Evolutionary conservation across 257 asterid genomes (phyloP).

Genomic region (Primulina tabacum): DNA sequence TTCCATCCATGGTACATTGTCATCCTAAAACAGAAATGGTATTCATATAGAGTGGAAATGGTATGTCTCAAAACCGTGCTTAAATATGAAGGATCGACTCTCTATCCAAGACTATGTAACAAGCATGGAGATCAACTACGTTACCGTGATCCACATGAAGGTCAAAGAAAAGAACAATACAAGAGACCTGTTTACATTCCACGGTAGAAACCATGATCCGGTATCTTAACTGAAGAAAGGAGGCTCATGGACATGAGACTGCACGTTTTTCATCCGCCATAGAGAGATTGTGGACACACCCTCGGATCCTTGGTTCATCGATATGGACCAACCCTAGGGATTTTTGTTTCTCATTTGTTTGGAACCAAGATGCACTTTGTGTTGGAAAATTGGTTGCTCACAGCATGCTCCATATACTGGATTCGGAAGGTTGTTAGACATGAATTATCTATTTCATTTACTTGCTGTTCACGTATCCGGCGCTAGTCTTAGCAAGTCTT

Average conservation of each 20-base stretch:
- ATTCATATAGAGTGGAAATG: neutral
- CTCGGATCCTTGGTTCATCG: neutral
- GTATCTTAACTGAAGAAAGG: neutral
- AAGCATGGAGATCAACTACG: neutral
- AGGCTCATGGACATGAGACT: neutral
- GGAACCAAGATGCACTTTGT: neutral
- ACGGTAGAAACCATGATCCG: neutral
- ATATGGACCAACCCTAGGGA: neutral
- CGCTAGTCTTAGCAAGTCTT: no score
- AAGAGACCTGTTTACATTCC: no score
- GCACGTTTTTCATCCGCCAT: neutral
- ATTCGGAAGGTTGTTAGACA: neutral
- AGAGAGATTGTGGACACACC: neutral
- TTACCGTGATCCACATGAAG: neutral
- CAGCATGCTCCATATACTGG: neutral
- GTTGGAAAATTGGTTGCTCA: neutral
- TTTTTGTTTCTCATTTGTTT: no score
- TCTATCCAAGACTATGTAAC: neutral
- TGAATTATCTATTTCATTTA: neutral
- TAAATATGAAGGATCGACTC: neutral
- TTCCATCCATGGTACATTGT: no score
- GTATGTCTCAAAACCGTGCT: neutral
- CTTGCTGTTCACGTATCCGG: neutral
- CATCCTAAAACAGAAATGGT: neutral
- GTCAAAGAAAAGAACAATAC: neutral